phyloP scores from a whole-genome alignment of 2,329 filamentous ascomycete species.

The Paracamarosporium sp. region DNA sequence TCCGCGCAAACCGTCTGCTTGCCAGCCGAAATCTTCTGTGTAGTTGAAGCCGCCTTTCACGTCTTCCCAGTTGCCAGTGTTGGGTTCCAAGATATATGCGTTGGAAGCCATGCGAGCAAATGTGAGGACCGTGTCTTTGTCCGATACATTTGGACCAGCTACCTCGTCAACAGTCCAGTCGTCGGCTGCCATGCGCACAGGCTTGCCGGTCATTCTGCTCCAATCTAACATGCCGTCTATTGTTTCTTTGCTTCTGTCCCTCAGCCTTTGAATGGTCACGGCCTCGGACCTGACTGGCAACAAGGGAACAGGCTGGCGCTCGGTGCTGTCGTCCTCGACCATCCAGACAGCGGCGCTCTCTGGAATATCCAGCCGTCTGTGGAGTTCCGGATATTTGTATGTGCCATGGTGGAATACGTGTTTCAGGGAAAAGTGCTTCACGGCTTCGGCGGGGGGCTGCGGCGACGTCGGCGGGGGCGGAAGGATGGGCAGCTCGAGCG shows the following conservation, averaged over 20 bases:
- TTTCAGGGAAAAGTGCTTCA: constrained; percentile 62
- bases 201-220: constrained; percentile 71
- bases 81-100: constrained; percentile 80
- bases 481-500: constrained; percentile 41
- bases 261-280: constrained; percentile 78
- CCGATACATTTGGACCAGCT: constrained; percentile 78
- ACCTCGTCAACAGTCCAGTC: constrained; percentile 87
- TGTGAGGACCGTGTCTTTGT: constrained; percentile 82
- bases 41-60: constrained; percentile 78
- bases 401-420: constrained; percentile 95
- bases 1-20: constrained; percentile 84
- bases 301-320: constrained; percentile 52
- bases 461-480: constrained; percentile 31
- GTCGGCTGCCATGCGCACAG: constrained; percentile 71
- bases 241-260: constrained; percentile 75
- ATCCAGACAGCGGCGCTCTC: constrained; percentile 68
- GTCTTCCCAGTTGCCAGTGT: constrained; percentile 78
- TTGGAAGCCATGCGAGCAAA: constrained; percentile 89
- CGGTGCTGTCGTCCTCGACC: constrained; percentile 61
- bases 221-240: constrained; percentile 81
- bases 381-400: constrained; percentile 75
- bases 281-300: constrained; percentile 66
- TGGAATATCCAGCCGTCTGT: constrained; percentile 76
- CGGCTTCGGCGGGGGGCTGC: constrained; percentile 20
- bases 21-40: constrained; percentile 91